Conservation (phyloP, 768 basidiomycete species). For the Suillus ampliporus region DNA sequence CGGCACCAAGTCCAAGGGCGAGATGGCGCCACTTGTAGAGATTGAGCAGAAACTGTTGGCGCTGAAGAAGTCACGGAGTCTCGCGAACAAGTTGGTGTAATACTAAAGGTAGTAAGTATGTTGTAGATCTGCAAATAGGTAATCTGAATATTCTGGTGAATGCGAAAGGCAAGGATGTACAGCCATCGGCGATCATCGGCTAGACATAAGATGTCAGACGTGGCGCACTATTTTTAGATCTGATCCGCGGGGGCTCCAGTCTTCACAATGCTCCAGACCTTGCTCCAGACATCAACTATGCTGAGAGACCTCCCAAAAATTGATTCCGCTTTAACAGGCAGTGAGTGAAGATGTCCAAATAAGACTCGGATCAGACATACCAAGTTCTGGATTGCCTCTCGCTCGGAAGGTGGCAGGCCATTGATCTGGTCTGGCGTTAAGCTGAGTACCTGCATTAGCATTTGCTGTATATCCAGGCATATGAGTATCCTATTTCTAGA, state of each 20-base stretch:
- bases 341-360: constrained; percentile 3
- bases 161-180: not conserved
- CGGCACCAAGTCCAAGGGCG: constrained; percentile 80
- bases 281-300: constrained; percentile 14
- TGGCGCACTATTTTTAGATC: constrained; percentile 5
- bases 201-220: constrained; percentile 9
- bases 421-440: constrained; percentile 86
- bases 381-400: constrained; percentile 79
- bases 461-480: constrained; percentile 51
- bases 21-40: constrained; percentile 75
- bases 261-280: not conserved
- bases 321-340: constrained; percentile 34
- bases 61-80: constrained; percentile 65
- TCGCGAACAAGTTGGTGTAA: constrained; percentile 55
- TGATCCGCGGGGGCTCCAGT: too few relatives aligned
- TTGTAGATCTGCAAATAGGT: not conserved
- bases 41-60: constrained; percentile 70
- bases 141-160: not conserved
- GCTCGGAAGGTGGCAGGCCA: constrained; percentile 76
- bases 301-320: constrained; percentile 40
- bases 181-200: not conserved
- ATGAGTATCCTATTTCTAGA: constrained; percentile 20
- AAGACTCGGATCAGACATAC: constrained; percentile 52
- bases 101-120: constrained; percentile 12
- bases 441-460: constrained; percentile 86